Conservation (phyloP, 176 grass and related monocot genomes). For the Triticum turgidum region DNA sequence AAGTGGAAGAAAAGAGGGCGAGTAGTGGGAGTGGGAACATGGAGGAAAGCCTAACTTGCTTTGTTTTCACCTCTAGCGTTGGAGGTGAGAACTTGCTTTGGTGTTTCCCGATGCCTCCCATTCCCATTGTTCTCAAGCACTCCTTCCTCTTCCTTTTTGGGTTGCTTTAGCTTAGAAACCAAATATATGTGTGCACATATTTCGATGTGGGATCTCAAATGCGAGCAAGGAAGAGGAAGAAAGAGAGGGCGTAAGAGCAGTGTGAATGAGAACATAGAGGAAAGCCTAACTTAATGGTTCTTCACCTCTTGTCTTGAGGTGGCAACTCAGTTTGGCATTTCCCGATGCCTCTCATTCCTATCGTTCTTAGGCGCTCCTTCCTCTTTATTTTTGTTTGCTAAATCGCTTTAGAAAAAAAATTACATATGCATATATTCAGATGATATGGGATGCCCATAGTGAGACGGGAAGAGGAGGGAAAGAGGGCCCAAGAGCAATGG, state of each 20-base stretch:
- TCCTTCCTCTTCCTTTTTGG: background rate
- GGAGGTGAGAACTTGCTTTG: background rate
- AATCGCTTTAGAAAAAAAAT: no score
- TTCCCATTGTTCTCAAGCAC: background rate
- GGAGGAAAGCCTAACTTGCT: background rate
- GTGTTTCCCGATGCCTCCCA: background rate
- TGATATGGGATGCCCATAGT: no score
- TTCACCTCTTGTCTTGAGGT: background rate
- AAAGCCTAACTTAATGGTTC: background rate
- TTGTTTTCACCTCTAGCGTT: background rate
- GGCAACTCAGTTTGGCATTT: background rate
- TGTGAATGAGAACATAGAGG: no score
- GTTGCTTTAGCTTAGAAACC: background rate
- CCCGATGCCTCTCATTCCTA: constrained; percentile 25
- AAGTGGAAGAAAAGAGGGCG: no score
- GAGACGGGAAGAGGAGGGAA: no score
- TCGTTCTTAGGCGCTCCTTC: constrained; percentile 3
- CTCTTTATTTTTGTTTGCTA: background rate
- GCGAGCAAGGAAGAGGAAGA: no score
- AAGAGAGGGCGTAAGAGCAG: no score
- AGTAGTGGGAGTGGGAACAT: background rate
- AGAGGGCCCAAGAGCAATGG: no score
- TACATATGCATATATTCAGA: no score
- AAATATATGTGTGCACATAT: no score
- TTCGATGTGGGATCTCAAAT: no score